These are phyloP conservation scores for Alternaria sp. DNA, from an alignment of 2,329 filamentous ascomycete genomes.

Conservation along the genomic window DNA sequence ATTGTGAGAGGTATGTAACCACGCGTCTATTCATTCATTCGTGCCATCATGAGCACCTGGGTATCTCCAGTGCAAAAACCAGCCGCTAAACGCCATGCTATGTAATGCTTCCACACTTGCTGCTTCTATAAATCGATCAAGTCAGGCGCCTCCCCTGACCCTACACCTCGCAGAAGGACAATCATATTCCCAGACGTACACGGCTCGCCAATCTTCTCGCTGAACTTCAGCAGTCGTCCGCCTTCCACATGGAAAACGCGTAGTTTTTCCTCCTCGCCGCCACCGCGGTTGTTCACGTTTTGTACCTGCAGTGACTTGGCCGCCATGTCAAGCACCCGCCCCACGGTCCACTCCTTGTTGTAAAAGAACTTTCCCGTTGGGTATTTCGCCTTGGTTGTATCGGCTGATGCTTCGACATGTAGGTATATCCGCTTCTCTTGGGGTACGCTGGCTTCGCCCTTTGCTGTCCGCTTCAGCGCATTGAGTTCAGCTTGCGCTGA, in stretches of 20 bases:
- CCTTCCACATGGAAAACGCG: conserved; percentile 94
- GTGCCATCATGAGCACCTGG: conserved; percentile 7
- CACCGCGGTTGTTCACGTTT: conserved; percentile 83
- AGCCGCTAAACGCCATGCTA: conserved; percentile 1
- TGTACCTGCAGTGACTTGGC: conserved; percentile 80
- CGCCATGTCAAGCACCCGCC: conserved; percentile 79
- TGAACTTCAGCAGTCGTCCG: conserved; percentile 85
- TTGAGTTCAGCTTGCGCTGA: conserved; percentile 75
- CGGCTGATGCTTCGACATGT: conserved; percentile 87
- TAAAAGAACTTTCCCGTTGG: conserved; percentile 68
- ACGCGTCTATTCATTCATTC: not conserved
- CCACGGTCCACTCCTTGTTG: conserved; percentile 82
- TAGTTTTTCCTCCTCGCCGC: conserved; percentile 79
- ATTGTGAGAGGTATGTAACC: not conserved
- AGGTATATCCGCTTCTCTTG: conserved; percentile 89
- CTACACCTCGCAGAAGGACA: conserved; percentile 86
- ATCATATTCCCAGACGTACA: conserved; percentile 88
- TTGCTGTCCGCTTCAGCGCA: conserved; percentile 83
- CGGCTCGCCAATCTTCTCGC: conserved; percentile 79
- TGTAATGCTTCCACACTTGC: not conserved
- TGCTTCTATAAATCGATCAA: conserved; percentile 64
- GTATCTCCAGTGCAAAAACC: conserved; percentile 24
- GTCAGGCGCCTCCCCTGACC: conserved; percentile 73
- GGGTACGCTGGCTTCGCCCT: conserved; percentile 85
- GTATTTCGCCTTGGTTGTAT: conserved; percentile 83